Conservation (phyloP, 2,329 filamentous ascomycete species). For the Septoria linicola region DNA sequence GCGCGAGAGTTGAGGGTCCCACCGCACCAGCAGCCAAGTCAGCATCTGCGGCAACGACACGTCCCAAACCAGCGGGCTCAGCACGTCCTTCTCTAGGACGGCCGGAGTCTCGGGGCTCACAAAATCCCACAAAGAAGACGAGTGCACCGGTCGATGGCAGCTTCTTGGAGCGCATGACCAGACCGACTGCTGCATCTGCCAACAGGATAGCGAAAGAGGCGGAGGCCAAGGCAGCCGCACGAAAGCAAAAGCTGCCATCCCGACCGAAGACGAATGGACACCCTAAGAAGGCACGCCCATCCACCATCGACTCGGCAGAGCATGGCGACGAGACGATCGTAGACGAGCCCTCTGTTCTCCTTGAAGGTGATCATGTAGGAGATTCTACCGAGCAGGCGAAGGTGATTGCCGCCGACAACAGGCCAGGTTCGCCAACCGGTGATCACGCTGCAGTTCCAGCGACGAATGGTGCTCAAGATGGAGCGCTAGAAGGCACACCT, state of each 20-base stretch:
- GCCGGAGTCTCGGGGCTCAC: conserved; percentile 48
- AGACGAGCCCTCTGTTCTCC: conserved; percentile 16
- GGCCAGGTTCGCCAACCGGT: conserved; percentile 3
- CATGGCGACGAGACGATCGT: conserved; percentile 7
- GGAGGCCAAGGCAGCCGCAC: conserved; percentile 41
- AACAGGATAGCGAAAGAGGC: conserved; percentile 63
- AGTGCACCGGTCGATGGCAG: conserved; percentile 63
- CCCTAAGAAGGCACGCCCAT: conserved; percentile 13
- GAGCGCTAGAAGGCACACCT: conserved; percentile 11
- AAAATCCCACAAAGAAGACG: conserved; percentile 38
- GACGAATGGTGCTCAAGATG: conserved; percentile 13
- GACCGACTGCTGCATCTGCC: conserved; percentile 68
- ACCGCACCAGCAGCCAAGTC: conserved; percentile 28
- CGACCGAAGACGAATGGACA: conserved; percentile 23
- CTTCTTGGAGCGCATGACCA: conserved; percentile 80
- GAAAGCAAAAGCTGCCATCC: conserved; percentile 15
- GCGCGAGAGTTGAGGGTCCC: conserved; percentile 55
- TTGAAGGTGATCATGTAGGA: conserved; percentile 8
- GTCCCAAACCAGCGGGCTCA: conserved; percentile 34
- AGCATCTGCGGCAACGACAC: conserved; percentile 35
- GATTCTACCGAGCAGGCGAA: conserved; percentile 4
- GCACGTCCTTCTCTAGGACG: conserved; percentile 45
- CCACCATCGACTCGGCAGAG: conserved; percentile 9
- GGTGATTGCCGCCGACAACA: conserved; percentile 2
- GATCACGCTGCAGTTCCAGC: not conserved